phyloP scores from a whole-genome alignment of 495 filamentous ascomycete species.

The Tetracladium setigerum region DNA sequence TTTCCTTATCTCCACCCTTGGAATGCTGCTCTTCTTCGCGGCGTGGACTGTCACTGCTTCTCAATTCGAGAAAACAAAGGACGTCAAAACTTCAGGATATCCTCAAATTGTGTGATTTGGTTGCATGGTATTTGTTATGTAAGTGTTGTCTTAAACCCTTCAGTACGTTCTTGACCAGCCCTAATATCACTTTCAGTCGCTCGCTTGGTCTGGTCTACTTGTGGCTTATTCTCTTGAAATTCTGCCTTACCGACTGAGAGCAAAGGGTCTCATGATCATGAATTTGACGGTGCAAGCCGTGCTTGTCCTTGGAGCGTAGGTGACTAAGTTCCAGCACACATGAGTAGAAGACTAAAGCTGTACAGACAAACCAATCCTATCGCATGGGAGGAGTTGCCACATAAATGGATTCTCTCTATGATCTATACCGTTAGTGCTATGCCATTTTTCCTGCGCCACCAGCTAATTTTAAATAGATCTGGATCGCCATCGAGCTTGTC shows the following conservation, averaged over 20 bases:
- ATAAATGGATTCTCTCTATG: slow-evolving; percentile 54
- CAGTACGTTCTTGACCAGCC: slow-evolving; percentile 17
- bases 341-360: slow-evolving; percentile 16
- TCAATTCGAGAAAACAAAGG: slow-evolving; percentile 17
- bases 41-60: slow-evolving; percentile 19
- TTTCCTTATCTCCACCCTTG: slow-evolving; percentile 19
- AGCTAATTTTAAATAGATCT: slow-evolving; percentile 18
- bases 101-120: slow-evolving; percentile 19
- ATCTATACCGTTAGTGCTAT: slow-evolving; percentile 47
- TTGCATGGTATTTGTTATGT: slow-evolving; percentile 39
- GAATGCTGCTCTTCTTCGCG: slow-evolving; percentile 21
- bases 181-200: slow-evolving; percentile 25
- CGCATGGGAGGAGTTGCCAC: slow-evolving; percentile 45
- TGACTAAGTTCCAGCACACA: neutral
- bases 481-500: slow-evolving; percentile 48
- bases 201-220: slow-evolving; percentile 29
- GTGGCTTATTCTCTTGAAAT: slow-evolving; percentile 34
- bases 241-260: slow-evolving; percentile 28
- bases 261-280: slow-evolving; percentile 25
- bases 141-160: slow-evolving; percentile 17
- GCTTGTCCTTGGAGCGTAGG: slow-evolving; percentile 48
- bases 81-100: slow-evolving; percentile 22
- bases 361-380: slow-evolving; percentile 53
- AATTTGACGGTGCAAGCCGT: slow-evolving; percentile 49
- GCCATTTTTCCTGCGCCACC: neutral